phyloP scores from a whole-genome alignment of 768 basidiomycete genomes.

The Pisolithus sp. region DNA sequence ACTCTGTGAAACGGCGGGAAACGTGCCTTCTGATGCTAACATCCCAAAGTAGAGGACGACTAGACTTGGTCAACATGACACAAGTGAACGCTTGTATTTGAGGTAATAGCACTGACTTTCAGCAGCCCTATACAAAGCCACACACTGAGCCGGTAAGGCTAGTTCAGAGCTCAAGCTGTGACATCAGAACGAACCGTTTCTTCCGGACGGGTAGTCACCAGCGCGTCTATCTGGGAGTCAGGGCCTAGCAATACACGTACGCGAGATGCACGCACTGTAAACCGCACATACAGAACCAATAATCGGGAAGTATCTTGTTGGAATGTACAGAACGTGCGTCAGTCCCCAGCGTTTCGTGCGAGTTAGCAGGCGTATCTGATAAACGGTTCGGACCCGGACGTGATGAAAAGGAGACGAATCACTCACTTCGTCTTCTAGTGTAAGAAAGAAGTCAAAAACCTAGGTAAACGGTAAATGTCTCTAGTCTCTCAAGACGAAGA shows the following conservation, averaged over 20 bases:
- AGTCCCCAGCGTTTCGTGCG: neutral
- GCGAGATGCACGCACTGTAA: constrained; percentile 4
- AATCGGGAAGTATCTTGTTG: constrained; percentile 8
- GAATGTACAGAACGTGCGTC: constrained; percentile 3
- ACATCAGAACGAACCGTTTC: neutral
- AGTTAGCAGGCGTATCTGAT: constrained; percentile 3
- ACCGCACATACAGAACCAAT: neutral
- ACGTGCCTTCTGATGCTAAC: constrained; percentile 6
- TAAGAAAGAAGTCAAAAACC: constrained; percentile 7
- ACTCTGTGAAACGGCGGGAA: neutral
- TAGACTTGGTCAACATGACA: neutral
- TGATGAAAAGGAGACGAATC: neutral
- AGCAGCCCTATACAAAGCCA: constrained; percentile 7
- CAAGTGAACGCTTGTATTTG: neutral
- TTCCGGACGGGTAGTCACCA: neutral
- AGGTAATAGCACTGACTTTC: constrained; percentile 1
- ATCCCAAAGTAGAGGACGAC: constrained; percentile 5
- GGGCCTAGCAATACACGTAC: no score
- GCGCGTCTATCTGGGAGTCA: neutral
- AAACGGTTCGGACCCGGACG: neutral
- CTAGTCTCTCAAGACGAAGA: neutral
- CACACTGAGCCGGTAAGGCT: neutral
- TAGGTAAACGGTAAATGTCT: neutral
- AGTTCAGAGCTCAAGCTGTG: neutral
- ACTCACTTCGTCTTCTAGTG: constrained; percentile 6